These are phyloP conservation scores for Neoboletus subvelutipes DNA, from an alignment of 768 basidiomycete species.

Conservation along the genomic window DNA sequence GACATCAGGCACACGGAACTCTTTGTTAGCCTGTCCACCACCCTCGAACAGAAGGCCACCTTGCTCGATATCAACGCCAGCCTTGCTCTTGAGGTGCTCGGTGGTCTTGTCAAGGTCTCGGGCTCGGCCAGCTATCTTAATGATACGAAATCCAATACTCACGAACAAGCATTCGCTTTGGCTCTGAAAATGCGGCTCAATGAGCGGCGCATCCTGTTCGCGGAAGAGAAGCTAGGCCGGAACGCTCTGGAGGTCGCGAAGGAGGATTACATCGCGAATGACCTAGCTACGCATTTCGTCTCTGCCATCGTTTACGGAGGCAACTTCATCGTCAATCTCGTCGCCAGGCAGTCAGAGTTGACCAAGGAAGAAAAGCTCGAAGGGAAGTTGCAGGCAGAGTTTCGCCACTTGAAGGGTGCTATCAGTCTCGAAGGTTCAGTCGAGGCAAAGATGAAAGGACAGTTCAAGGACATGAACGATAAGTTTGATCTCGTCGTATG, in stretches of 20 bases:
- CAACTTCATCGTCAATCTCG: neutral
- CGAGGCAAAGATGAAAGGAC: neutral
- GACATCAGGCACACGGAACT: too few relatives aligned
- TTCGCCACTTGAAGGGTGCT: neutral
- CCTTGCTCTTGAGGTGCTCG: neutral
- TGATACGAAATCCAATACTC: neutral
- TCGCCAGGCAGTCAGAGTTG: neutral
- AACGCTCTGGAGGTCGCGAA: neutral
- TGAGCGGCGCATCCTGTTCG: neutral
- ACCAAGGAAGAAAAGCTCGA: neutral
- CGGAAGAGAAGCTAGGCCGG: neutral
- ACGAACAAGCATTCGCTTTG: neutral
- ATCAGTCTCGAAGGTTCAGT: neutral
- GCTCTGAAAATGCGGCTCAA: neutral
- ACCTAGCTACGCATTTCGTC: neutral
- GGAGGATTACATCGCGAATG: neutral
- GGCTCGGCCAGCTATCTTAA: neutral
- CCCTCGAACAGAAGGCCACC: neutral
- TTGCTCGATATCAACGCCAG: neutral
- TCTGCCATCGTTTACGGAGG: neutral
- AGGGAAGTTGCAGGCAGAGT: neutral
- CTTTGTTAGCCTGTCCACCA: neutral
- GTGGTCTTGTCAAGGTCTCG: neutral
- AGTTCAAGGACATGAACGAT: neutral
- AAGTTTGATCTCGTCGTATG: neutral